These are phyloP conservation scores for Ustilago xerochloae DNA, from an alignment of 1,284 basidiomycete species.

Conservation along the genomic window DNA sequence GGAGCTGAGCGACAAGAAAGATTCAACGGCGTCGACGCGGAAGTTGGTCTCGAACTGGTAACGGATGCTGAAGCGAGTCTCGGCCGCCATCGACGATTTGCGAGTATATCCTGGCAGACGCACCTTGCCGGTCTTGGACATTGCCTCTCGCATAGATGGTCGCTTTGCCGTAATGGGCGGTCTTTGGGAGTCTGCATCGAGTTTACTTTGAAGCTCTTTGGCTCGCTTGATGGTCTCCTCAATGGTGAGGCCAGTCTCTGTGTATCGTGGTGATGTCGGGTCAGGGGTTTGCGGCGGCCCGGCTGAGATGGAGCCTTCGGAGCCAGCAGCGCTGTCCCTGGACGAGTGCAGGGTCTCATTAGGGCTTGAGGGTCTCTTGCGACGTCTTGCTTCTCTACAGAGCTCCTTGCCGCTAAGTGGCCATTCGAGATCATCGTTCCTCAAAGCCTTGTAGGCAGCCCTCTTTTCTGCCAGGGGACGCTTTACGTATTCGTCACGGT, in stretches of 20 bases:
- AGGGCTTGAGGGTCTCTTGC: background rate
- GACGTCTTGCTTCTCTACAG: background rate
- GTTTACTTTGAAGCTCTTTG: slow-evolving; percentile 26
- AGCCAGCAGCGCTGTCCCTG: background rate
- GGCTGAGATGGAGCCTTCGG: background rate
- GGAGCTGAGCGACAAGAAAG: slow-evolving; percentile 31
- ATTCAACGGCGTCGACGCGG: slow-evolving; percentile 48
- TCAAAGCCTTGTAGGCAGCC: slow-evolving; percentile 56
- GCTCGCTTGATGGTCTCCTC: slow-evolving; percentile 51
- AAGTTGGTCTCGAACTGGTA: slow-evolving; percentile 49
- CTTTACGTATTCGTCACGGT: slow-evolving; percentile 54
- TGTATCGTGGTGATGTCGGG: slow-evolving; percentile 10
- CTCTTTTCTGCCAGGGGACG: slow-evolving; percentile 43
- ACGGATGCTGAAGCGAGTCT: slow-evolving; percentile 35
- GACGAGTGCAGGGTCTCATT: background rate
- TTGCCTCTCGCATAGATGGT: slow-evolving; percentile 26
- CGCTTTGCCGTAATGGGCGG: slow-evolving; percentile 11
- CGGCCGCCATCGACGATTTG: slow-evolving; percentile 35
- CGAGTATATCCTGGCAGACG: slow-evolving; percentile 40
- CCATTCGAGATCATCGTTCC: slow-evolving; percentile 52
- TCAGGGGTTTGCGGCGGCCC: background rate
- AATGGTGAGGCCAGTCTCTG: slow-evolving; percentile 42
- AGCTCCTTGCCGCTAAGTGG: slow-evolving; percentile 20
- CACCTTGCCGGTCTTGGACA: slow-evolving; percentile 36
- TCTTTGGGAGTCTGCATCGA: background rate